phyloP scores from a whole-genome alignment of 1,284 basidiomycete genomes.

The Boletus sp. region DNA sequence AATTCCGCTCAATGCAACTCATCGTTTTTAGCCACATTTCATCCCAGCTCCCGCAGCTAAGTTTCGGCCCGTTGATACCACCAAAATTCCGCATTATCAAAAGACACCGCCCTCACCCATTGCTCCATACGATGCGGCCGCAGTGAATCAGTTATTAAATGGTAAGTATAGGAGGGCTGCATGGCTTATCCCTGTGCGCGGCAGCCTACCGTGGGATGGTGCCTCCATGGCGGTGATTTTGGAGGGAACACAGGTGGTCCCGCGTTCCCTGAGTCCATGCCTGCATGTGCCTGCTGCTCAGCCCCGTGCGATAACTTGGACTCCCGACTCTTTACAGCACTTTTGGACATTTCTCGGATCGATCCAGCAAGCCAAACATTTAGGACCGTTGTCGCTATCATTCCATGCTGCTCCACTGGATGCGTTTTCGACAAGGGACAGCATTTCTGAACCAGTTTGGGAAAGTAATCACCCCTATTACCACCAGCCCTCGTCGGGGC shows the following conservation, averaged over 20 bases:
- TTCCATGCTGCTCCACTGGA: slow-evolving; percentile 40
- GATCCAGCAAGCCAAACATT: slow-evolving; percentile 36
- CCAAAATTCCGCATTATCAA: slow-evolving; percentile 24
- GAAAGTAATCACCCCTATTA: slow-evolving; percentile 23
- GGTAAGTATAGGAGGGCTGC: slow-evolving; percentile 42
- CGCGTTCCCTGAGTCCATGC: slow-evolving; percentile 15
- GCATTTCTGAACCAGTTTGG: slow-evolving; percentile 17
- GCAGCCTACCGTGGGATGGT: slow-evolving; percentile 47
- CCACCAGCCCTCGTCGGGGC: slow-evolving; percentile 5
- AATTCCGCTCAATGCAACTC: slow-evolving; percentile 8
- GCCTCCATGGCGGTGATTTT: slow-evolving; percentile 45
- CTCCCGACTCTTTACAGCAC: slow-evolving; percentile 37
- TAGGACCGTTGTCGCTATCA: slow-evolving; percentile 52
- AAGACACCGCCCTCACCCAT: slow-evolving; percentile 37
- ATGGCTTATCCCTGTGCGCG: slow-evolving; percentile 65
- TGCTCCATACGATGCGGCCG: slow-evolving; percentile 38
- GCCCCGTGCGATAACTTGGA: slow-evolving; percentile 46
- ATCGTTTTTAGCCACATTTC: slow-evolving; percentile 29
- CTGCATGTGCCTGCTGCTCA: slow-evolving; percentile 17
- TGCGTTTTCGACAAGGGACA: slow-evolving; percentile 10
- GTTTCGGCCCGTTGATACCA: slow-evolving; percentile 18
- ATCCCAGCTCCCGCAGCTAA: slow-evolving; percentile 19
- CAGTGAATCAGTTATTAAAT: slow-evolving; percentile 25
- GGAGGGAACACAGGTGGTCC: slow-evolving; percentile 21
- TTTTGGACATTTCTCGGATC: slow-evolving; percentile 54